Evolutionary conservation across 768 basidiomycete genomes (phyloP), one percentile per base, ranked within the genome.

Genomic region (Termitomyces sp.): DNA sequence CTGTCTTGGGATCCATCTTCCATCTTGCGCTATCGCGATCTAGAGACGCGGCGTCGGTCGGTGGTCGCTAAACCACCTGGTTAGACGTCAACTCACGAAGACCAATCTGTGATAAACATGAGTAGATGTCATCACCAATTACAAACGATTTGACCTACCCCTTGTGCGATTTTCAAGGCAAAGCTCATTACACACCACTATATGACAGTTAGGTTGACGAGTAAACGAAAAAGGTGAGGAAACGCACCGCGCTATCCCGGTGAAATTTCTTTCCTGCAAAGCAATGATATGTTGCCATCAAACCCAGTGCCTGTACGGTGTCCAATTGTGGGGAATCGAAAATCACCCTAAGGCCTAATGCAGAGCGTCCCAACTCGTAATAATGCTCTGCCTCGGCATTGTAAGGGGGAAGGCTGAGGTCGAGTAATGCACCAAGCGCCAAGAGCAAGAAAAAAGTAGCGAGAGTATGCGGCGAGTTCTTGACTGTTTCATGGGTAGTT

Each of bases 391-490:
- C 83, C 54, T 86, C 82, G 12, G 80, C 66, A 26, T 77, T 82
- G 57, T 80, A 86, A 0, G 83, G 76, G 3, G 72, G 60, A 5
- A 78, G 69, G 28, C 72, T 70, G 26, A 82, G 66, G 58, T 86
- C 84, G 41, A 86, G 70, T n/a, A 86, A 69, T 7, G 80, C 81
- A 1, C 85, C 85, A 10, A 86, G 75, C 1, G 85, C 82, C 44
- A 87, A 77, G 21, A 85, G 61, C 67, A 86, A 83, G 67, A 75
- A 86, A 28, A 82, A 57, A 35, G 77, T 75, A 0, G 83, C 78
- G 26, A 86, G 74, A 9, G 75, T 73, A 65, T 84, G 87, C 1
- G 79, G 71, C 28, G 65, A 55, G 35, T 57, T 58, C 10, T 48
- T 55, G n/a, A 23, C n/a, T 8, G 28, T 12, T 37, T 40, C 41